Evolutionary conservation across 352 stramenopile genomes (phyloP).

Genomic region (Sclerospora graminicola): DNA sequence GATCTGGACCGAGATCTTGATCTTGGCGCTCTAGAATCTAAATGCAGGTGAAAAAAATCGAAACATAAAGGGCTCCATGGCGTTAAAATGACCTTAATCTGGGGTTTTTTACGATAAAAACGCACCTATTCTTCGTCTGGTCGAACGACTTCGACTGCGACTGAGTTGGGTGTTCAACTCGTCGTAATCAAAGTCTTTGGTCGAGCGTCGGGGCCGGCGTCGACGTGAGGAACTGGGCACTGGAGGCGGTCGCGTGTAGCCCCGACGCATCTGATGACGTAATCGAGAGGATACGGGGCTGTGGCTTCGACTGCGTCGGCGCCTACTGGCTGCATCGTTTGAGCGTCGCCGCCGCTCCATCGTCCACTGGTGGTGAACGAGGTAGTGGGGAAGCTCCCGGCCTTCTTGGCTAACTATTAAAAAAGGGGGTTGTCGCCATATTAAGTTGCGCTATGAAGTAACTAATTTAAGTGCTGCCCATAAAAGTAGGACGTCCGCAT

Average conservation of each 20-base stretch:
- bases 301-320: conserved; percentile 19
- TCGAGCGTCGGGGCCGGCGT: conserved; percentile 10
- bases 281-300: conserved; percentile 30
- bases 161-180: conserved; percentile 9
- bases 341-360: conserved; percentile 23
- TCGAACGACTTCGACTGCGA: conserved; percentile 17
- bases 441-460: conserved; percentile 1
- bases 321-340: conserved; percentile 6
- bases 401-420: too few relatives aligned
- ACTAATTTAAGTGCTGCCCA: background rate
- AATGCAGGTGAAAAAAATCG: background rate
- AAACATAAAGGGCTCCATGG: background rate
- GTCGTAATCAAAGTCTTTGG: conserved; percentile 5
- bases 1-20: conserved; percentile 22
- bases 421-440: conserved; percentile 4
- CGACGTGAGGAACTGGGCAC: conserved; percentile 7
- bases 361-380: conserved; percentile 1
- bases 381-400: conserved; percentile 1
- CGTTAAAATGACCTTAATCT: background rate
- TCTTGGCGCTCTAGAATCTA: conserved; percentile 17
- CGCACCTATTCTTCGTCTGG: conserved; percentile 17
- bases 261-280: conserved; percentile 19
- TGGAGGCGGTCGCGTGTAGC: conserved; percentile 7
- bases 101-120: too few relatives aligned
- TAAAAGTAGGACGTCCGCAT: too few relatives aligned